Evolutionary conservation across 352 stramenopile genomes (phyloP), one percentile per base, ranked within the genome.

Genomic region (Globisporangium heterothallicum): DNA sequence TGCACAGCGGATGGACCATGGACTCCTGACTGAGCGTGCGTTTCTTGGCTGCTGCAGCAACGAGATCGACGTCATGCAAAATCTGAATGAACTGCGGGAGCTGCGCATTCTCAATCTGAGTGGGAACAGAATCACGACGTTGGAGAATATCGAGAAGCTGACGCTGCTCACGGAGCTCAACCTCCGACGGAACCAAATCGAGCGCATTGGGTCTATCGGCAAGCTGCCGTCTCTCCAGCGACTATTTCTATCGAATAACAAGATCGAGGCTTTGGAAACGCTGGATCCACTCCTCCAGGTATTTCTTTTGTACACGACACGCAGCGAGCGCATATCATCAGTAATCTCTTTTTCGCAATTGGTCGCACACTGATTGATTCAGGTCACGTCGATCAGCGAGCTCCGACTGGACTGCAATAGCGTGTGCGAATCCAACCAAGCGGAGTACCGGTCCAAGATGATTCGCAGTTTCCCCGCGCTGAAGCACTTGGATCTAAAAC

Each of bases 201-300:
- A 49, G 1, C 59, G 49, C 6, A 76, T 92, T 21, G 71, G 63
- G 12, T 26, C 52, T 4, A 74, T 97, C 13, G 74, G 86, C 18
- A 70, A 66, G 2, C 50, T 97, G 9, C 77, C 84, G 9, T 84
- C 78, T 3, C 61, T 97, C 0, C 81, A 96, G 54, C 74, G 90
- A 1, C 58, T 97, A 13, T 97, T 96, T 54, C 59, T 97, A 3
- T 96, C 84, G 0, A 96, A 96, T 65, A 97, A 97, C 61, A 70
- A 71, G n/a, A 63, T 97, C 3, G 71, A 81, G 8, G 66, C 60
- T 10, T 72, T 95, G 9, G 73, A 96, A 3, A 57, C 76, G 13
- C 66, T 95, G 6, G 69, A 82, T 7, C 84, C 80, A 0, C 47
- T 97, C 1, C 78, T 96, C 19, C 63, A 84, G 30, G 69, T 74